phyloP scores from a whole-genome alignment of 2,329 filamentous ascomycete species.

The Dactylonectria estremocensis region DNA sequence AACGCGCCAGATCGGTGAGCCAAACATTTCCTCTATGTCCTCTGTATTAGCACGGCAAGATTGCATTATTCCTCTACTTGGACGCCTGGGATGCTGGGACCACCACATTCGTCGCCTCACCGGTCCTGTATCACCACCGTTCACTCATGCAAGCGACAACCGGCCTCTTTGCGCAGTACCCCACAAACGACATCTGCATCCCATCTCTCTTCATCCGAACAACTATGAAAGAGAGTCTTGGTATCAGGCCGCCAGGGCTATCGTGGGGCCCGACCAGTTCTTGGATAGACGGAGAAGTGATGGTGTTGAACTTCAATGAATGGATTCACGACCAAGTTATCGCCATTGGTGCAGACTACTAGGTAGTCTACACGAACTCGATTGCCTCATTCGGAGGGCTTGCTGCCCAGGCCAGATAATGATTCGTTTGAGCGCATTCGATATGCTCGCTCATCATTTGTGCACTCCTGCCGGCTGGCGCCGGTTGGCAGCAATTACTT shows the following conservation, averaged over 20 bases:
- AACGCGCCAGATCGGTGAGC: conserved; percentile 71
- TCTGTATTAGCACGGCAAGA: neutral
- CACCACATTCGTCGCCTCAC: conserved; percentile 6
- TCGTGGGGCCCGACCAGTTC: neutral
- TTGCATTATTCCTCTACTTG: neutral
- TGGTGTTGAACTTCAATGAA: neutral
- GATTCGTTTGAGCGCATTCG: neutral
- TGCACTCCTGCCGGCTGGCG: neutral
- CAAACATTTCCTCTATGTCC: conserved; percentile 4
- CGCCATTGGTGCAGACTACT: neutral
- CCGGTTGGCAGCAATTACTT: conserved; percentile 2
- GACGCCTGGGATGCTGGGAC: neutral
- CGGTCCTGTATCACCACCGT: neutral
- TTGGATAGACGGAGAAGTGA: neutral
- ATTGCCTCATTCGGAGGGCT: neutral
- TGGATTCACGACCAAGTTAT: neutral
- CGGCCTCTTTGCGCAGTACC: neutral
- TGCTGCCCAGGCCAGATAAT: neutral
- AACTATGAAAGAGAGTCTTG: neutral
- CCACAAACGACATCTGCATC: neutral
- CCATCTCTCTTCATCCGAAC: no score
- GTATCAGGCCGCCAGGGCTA: no score
- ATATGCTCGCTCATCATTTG: neutral
- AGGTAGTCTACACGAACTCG: neutral
- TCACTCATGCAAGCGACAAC: neutral